Evolutionary conservation across 441 rosid species (phyloP).

Genomic region (Jatropha multifida): DNA sequence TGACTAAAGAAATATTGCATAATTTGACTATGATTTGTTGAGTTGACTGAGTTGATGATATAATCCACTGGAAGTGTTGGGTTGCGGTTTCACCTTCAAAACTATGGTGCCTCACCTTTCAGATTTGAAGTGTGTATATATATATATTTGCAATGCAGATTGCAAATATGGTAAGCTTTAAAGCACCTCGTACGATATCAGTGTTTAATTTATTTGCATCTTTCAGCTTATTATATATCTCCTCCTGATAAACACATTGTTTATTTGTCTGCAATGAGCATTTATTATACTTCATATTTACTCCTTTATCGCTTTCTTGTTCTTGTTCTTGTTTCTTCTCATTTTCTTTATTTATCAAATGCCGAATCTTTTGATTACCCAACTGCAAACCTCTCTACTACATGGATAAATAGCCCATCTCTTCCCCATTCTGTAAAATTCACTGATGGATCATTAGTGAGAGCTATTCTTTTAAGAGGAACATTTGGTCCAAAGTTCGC

Average conservation of each 20-base stretch:
- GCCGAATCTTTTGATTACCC: slow-evolving; percentile 10
- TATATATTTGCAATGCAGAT: no score
- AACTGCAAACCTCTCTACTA: slow-evolving; percentile 15
- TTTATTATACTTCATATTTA: not conserved
- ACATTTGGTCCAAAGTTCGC: slow-evolving; percentile 21
- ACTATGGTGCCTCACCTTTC: no score
- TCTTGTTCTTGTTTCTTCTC: not conserved
- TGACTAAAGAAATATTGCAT: no score
- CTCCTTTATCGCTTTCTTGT: not conserved
- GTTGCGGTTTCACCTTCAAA: no score
- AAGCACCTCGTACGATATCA: no score
- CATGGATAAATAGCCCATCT: slow-evolving; percentile 24
- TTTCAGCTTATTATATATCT: not conserved
- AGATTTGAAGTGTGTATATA: no score
- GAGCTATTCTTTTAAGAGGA: slow-evolving; percentile 27
- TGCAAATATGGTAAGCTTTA: no score
- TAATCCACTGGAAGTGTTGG: no score
- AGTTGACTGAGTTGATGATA: no score
- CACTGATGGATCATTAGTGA: slow-evolving; percentile 23
- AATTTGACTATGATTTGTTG: no score
- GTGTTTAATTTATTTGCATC: not conserved
- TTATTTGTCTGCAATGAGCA: not conserved
- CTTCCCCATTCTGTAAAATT: slow-evolving; percentile 13
- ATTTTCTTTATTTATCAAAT: not conserved
- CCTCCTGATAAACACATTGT: no score